Base-by-base conservation (phyloP, 257 asterid species). In the Schizonepeta tenuifolia region DNA sequence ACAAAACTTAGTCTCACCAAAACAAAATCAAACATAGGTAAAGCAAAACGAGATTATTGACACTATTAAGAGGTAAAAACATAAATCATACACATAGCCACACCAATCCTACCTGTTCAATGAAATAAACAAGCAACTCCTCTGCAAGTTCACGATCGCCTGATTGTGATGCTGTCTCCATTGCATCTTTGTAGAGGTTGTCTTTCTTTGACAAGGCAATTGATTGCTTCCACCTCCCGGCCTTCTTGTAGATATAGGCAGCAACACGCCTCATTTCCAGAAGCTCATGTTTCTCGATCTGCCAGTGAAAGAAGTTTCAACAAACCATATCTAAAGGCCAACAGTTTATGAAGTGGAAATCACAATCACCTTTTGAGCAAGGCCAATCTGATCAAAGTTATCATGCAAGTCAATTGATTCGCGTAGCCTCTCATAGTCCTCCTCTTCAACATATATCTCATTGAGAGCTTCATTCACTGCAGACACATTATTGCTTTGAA, bases 221-320 rank as follows among this genome's bases (percentile, higher is more conserved):
- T 20, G 98, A 95, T 72, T 85, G 97, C 88, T 86, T 92, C 99
- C 99, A 95, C 78, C 99, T 86, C 54, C 99, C 98, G 22, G 98
- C 99, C 87, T 90, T 95, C 88, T 95, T 95, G 86, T 95, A 95
- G 66, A 95, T 95, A 79, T 90, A 95, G 47, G 99, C 97, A 67
- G 99, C 97, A 76, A 92, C 99, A 73, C 99, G 98, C 79, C 99
- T 89, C 99, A 95, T 95, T 87, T 95, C 99, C 71, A 95, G 97
- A 67, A 95, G 96, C 86, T 95, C 99, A 26, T 95, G 99, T 76
- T 95, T 95, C 96, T 95, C 99, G 57, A 90, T 89, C 99, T 95
- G 94, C 44, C 46, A 62, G 71, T 79, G 67, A 58, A 41, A 64
- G 41, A 75, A 11, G 36, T 40, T 6, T 17, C 20, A 64, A 44